phyloP scores from a whole-genome alignment of 495 filamentous ascomycete species.

The Aspergillus affinis region DNA sequence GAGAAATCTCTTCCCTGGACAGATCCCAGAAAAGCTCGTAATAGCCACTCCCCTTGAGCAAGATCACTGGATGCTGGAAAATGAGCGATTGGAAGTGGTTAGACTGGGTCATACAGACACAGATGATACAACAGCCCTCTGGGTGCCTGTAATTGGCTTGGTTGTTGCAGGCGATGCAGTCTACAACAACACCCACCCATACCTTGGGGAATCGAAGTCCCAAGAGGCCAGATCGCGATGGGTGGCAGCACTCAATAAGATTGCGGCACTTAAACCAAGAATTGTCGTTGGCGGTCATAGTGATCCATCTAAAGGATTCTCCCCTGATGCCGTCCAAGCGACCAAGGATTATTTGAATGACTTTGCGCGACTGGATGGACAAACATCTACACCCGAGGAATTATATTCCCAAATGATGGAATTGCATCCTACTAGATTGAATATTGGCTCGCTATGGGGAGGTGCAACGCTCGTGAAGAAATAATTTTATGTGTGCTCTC shows the following conservation, averaged over 20 bases:
- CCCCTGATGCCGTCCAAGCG: neutral
- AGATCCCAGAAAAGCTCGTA: neutral
- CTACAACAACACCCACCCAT: conserved; percentile 6
- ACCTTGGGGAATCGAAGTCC: neutral
- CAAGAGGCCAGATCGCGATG: neutral
- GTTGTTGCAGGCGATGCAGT: conserved; percentile 1
- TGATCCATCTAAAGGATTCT: neutral
- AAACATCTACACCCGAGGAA: neutral
- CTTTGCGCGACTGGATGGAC: neutral
- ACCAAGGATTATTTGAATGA: neutral
- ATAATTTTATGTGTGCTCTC: no score
- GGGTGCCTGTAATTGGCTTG: conserved; percentile 2
- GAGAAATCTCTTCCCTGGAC: neutral
- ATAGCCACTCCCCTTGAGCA: neutral
- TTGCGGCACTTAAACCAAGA: neutral
- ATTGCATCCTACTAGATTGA: neutral
- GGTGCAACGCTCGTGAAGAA: conserved; percentile 1
- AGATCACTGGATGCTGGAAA: neutral
- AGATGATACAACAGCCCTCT: neutral
- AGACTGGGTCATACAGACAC: neutral
- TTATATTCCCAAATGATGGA: neutral
- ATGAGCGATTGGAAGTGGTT: neutral
- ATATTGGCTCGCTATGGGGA: neutral
- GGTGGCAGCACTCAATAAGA: conserved; percentile 2
- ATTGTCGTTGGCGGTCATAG: conserved; percentile 1